A percentile compares a stretch with the other conserved stretches of the same genome.
Evolutionary conservation across 1,139 yeast species (phyloP).

Genomic region (Sugiyamaella sp.): DNA sequence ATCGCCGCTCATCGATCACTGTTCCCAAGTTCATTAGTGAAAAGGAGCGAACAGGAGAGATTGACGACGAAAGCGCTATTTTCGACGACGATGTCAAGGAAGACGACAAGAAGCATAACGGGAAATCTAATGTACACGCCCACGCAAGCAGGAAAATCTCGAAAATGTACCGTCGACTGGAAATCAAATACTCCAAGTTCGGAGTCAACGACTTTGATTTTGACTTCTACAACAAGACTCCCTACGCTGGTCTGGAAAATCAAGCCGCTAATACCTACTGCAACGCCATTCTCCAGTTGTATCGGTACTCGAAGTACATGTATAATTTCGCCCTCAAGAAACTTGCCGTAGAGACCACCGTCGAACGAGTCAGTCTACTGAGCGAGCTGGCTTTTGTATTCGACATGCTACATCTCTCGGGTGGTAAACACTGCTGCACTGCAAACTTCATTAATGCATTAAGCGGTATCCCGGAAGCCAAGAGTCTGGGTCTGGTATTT

Average conservation of each 20-base stretch:
- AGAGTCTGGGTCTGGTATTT: constrained; percentile 54
- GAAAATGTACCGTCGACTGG: constrained; percentile 71
- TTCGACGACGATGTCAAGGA: constrained; percentile 24
- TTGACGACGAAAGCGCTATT: constrained; percentile 24
- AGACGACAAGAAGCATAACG: constrained; percentile 32
- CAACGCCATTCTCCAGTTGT: constrained; percentile 80
- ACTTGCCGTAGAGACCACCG: constrained; percentile 45
- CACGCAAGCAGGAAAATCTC: constrained; percentile 49
- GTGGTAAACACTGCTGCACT: constrained; percentile 70
- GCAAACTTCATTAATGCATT: constrained; percentile 63
- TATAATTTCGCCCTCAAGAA: constrained; percentile 64
- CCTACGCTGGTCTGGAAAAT: constrained; percentile 84
- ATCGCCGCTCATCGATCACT: constrained; percentile 39
- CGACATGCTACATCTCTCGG: constrained; percentile 87
- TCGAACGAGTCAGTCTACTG: constrained; percentile 44
- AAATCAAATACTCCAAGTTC: constrained; percentile 82
- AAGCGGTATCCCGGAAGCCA: constrained; percentile 47
- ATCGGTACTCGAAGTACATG: constrained; percentile 72
- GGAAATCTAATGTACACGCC: constrained; percentile 28
- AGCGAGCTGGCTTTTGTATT: constrained; percentile 86
- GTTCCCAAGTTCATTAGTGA: constrained; percentile 78
- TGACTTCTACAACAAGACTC: constrained; percentile 74
- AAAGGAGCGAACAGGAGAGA: constrained; percentile 43
- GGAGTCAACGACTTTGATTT: constrained; percentile 97
- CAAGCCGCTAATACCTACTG: constrained; percentile 81